phyloP scores from a whole-genome alignment of 768 basidiomycete species.

The Russula ochroleuca region DNA sequence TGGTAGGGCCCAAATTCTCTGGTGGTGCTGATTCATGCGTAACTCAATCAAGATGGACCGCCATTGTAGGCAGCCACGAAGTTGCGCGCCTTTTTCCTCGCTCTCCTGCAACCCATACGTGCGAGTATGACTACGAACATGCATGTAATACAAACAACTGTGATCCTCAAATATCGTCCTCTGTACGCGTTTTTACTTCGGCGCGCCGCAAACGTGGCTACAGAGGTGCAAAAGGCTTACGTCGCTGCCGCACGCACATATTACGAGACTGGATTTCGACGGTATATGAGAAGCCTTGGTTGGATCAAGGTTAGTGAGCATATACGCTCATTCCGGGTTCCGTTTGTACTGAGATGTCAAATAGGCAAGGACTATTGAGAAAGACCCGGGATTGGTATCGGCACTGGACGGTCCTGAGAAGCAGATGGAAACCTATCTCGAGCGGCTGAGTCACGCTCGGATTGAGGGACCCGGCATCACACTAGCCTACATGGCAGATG shows the following conservation, averaged over 20 bases:
- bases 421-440: constrained; percentile 41
- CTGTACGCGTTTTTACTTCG: constrained; percentile 83
- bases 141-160: constrained; percentile 84
- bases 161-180: constrained; percentile 76
- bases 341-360: neutral
- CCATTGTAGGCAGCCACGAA: constrained; percentile 75
- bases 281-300: constrained; percentile 80
- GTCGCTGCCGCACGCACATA: constrained; percentile 78
- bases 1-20: constrained; percentile 52
- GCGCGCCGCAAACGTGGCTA: constrained; percentile 74
- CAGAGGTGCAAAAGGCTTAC: constrained; percentile 86
- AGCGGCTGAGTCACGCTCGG: constrained; percentile 60
- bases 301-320: constrained; percentile 59
- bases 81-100: constrained; percentile 79
- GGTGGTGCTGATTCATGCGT: neutral
- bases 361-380: constrained; percentile 67
- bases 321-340: neutral
- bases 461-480: constrained; percentile 79
- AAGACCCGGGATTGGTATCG: constrained; percentile 57
- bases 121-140: constrained; percentile 85
- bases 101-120: constrained; percentile 77
- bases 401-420: constrained; percentile 41
- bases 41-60: neutral
- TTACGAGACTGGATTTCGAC: constrained; percentile 91
- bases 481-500: constrained; percentile 84